Evolutionary conservation across 2,329 filamentous ascomycete genomes (phyloP).

Genomic region (Cladosporium oxysporum): DNA sequence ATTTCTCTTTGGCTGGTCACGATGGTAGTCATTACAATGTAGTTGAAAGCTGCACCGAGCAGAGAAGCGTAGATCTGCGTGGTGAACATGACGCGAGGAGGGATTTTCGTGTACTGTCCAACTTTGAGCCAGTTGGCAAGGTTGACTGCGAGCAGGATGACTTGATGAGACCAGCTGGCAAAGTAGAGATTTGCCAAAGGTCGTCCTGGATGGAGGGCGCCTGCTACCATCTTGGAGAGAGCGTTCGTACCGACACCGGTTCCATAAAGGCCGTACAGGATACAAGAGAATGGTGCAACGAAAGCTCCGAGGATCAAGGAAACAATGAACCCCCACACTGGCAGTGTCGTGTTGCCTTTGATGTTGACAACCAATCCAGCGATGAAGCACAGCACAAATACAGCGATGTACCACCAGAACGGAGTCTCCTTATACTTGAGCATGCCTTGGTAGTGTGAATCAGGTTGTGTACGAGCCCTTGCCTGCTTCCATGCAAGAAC

Average conservation of each 20-base stretch:
- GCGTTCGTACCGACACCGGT: conserved; percentile 62
- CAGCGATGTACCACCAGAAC: conserved; percentile 39
- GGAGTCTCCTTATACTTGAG: conserved; percentile 53
- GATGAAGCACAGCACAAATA: conserved; percentile 36
- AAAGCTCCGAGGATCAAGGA: conserved; percentile 18
- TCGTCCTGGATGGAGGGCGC: conserved; percentile 52
- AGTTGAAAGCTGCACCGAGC: conserved; percentile 40
- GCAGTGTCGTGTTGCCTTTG: conserved; percentile 37
- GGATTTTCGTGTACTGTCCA: conserved; percentile 61
- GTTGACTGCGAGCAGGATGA: conserved; percentile 54
- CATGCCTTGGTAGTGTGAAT: conserved; percentile 54
- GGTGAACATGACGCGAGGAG: conserved; percentile 56
- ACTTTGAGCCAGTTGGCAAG: conserved; percentile 59
- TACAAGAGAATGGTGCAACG: conserved; percentile 22
- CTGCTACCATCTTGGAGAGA: conserved; percentile 59
- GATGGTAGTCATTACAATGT: conserved; percentile 13
- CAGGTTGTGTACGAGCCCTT: conserved; percentile 6
- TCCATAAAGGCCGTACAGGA: conserved; percentile 42
- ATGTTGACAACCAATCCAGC: conserved; percentile 31
- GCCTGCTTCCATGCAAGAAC: conserved; percentile 21
- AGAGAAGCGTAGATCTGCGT: conserved; percentile 60
- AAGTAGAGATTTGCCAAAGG: conserved; percentile 62
- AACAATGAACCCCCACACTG: conserved; percentile 39
- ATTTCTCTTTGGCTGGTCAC: conserved; percentile 21
- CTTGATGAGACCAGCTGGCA: conserved; percentile 60